Base-by-base conservation (phyloP, 495 filamentous ascomycete species). In the Lophium mytilinum region DNA sequence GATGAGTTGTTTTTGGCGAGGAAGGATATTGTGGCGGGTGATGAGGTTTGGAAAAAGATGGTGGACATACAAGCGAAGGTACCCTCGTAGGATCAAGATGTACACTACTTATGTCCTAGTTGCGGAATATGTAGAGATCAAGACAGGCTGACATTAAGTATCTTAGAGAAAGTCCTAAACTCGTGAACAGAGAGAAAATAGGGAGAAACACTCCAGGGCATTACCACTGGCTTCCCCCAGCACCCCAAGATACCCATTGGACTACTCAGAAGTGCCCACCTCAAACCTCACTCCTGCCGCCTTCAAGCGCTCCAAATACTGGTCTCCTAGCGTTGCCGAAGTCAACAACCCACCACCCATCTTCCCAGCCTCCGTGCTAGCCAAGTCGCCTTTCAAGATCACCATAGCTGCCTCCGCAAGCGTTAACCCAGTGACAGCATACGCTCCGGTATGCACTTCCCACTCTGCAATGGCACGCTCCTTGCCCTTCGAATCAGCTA, bases 281-380 rank as follows among this genome's bases (percentile, higher is more conserved):
- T 88, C 81, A 52, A 88, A 73, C 48, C 72, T 79, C 56, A 88
- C 81, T 1, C 87, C 87, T 12, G 74, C 78, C 48, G 77, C 74
- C 12, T 80, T 75, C 57, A 92, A 67, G 41, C 87, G 78, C 64
- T 93, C 84, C 55, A 93, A 76, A 64, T 81, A 90, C 33, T 76
- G 74, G 68, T 90, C 85, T 0, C 90, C 90, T 37, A 96, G 71
- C 39, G 81, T 87, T n/a, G 88, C 86, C n/a, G 90, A 78, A 1
- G 90, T 96, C 17, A 90, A 82, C 21, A 94, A 73, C 9, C 88
- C 88, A 21, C 88, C 84, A 0, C 78, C 73, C 1, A 87, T 74
- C 17, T 79, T 73, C 60, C 77, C 76, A 52, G 75, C 79, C 10
- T 78, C 68, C 19, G 77, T 76, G 4, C 12, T 41, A 6, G 9